These are phyloP conservation scores for Kwoniella botswanensis DNA, from an alignment of 768 basidiomycete genomes.

Conservation along the genomic window DNA sequence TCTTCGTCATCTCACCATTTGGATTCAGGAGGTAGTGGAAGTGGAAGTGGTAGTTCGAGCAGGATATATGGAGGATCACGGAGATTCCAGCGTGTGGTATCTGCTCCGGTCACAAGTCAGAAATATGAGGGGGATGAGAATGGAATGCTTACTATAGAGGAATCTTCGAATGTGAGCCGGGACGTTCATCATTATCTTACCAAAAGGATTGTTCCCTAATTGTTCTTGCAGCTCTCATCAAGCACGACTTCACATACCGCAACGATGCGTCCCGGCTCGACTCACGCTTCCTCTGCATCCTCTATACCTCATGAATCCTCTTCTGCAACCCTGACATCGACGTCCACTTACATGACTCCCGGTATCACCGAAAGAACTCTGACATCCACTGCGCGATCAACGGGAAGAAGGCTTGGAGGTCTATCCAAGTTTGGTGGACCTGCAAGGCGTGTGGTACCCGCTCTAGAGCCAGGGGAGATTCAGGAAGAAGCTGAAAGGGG, in stretches of 20 bases:
- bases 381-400: slow-evolving; percentile 32
- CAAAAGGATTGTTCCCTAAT: not conserved
- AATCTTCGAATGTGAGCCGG: slow-evolving; percentile 18
- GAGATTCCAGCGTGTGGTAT: slow-evolving; percentile 47
- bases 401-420: slow-evolving; percentile 42
- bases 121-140: slow-evolving; percentile 17
- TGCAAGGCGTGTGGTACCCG: slow-evolving; percentile 39
- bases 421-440: slow-evolving; percentile 52
- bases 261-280: slow-evolving; percentile 34
- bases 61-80: slow-evolving; percentile 29
- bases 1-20: slow-evolving; percentile 11
- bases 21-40: slow-evolving; percentile 12
- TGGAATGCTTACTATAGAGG: slow-evolving; percentile 4
- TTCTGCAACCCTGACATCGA: not conserved
- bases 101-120: slow-evolving; percentile 36
- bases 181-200: not conserved
- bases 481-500: slow-evolving; percentile 17
- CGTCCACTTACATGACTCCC: slow-evolving; percentile 38
- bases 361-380: slow-evolving; percentile 44
- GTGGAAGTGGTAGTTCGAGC: slow-evolving; percentile 16
- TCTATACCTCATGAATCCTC: slow-evolving; percentile 24
- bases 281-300: slow-evolving; percentile 36
- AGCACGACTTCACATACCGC: slow-evolving; percentile 37
- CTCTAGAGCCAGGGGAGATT: slow-evolving; percentile 16
- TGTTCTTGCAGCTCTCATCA: slow-evolving; percentile 28